Evolutionary conservation across 352 stramenopile species (phyloP).

Genomic region (Globisporangium splendens): DNA sequence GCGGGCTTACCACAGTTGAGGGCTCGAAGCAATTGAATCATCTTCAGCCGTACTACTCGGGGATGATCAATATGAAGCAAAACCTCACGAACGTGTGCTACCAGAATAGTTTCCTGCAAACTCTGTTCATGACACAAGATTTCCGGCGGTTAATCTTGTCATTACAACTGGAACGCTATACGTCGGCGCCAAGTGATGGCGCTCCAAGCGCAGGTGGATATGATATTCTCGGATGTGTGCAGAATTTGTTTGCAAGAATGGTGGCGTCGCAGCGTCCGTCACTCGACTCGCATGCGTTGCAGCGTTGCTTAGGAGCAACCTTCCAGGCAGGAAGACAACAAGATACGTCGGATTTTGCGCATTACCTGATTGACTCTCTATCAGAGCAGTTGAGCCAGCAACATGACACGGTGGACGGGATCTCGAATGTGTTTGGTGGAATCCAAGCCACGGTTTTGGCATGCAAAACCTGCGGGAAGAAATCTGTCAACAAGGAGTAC

Average conservation of each 20-base stretch:
- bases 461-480: conserved; percentile 81
- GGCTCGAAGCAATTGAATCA: conserved; percentile 29
- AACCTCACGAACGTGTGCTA: conserved; percentile 90
- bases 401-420: conserved; percentile 46
- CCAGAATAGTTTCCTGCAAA: conserved; percentile 89
- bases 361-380: conserved; percentile 82
- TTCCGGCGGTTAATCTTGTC: conserved; percentile 77
- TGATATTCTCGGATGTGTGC: conserved; percentile 55
- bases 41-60: conserved; percentile 73
- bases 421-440: conserved; percentile 75
- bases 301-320: conserved; percentile 62
- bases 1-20: conserved; percentile 47
- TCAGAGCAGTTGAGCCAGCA: conserved; percentile 70
- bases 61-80: conserved; percentile 88
- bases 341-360: conserved; percentile 84
- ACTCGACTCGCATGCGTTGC: conserved; percentile 62
- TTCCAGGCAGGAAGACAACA: conserved; percentile 84
- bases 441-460: conserved; percentile 77
- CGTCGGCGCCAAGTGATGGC: conserved; percentile 23
- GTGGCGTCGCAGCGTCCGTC: conserved; percentile 64
- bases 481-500: conserved; percentile 80
- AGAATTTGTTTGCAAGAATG: conserved; percentile 73
- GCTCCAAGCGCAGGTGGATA: conserved; percentile 18
- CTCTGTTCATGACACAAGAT: conserved; percentile 82
- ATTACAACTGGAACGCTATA: conserved; percentile 39